A percentile compares a stretch with the other conserved stretches of the same genome.
Conservation (phyloP, 2,329 filamentous ascomycete genomes). For the Balansia obtecta region DNA sequence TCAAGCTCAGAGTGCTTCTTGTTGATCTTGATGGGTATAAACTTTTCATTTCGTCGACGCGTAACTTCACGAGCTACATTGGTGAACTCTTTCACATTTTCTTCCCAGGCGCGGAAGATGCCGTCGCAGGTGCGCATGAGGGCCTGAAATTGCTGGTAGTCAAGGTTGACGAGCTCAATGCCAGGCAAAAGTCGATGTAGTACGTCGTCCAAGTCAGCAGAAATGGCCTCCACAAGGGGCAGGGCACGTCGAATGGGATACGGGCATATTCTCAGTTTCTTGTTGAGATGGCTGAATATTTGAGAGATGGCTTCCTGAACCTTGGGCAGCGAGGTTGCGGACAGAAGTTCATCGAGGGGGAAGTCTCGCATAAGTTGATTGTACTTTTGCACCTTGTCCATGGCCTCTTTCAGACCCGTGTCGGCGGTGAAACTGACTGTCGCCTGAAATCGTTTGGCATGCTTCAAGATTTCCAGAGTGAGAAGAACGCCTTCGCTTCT, state of each 20-base stretch:
- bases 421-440: conserved; percentile 95
- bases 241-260: conserved; percentile 89
- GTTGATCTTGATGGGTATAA: conserved; percentile 94
- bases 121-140: conserved; percentile 74
- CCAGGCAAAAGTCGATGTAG: conserved; percentile 80
- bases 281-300: conserved; percentile 92
- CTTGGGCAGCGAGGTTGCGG: conserved; percentile 79
- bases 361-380: conserved; percentile 99
- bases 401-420: conserved; percentile 89
- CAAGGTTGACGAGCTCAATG: conserved; percentile 78
- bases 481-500: conserved; percentile 78
- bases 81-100: conserved; percentile 93
- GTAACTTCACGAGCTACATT: conserved; percentile 94
- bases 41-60: conserved; percentile 86
- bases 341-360: conserved; percentile 85
- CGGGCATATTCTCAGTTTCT: conserved; percentile 90
- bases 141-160: conserved; percentile 78
- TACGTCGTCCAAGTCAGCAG: conserved; percentile 76
- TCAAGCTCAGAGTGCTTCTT: conserved; percentile 82
- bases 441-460: conserved; percentile 95
- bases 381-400: conserved; percentile 94
- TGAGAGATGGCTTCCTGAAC: conserved; percentile 77
- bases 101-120: conserved; percentile 90
- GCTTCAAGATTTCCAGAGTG: conserved; percentile 88
- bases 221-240: conserved; percentile 93